Base-by-base conservation (phyloP, 2,329 filamentous ascomycete species). In the Septoria petroselini region DNA sequence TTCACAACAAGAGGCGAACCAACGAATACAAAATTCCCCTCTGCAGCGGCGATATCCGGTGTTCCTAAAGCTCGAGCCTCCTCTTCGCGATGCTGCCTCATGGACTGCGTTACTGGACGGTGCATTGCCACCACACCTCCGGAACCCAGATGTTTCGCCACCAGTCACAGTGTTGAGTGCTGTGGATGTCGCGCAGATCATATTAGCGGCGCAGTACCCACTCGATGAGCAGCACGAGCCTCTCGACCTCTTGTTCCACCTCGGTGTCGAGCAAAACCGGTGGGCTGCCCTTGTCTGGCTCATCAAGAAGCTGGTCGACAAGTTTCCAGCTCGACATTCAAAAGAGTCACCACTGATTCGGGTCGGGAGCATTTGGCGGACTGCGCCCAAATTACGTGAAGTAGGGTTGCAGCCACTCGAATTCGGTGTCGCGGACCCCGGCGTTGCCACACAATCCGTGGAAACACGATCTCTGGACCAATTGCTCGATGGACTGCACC, bases 251-350 rank as follows among this genome's bases (percentile, higher is more conserved):
- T 60, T 76, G 14, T 62, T 58, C 43, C 55, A 73, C 46, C 52
- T 76, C 2, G 73, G 68, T 2, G 41, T 72, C 19, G 58, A 63
- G 1, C 62, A 71, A 53, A 63, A 66, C 14, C 65, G 72, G 34
- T 76, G 73, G 73, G 64, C 65, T 47, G 65, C 68, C 18, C 69
- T 72, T 3, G 62, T 74, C 11, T 76, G 74, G 74, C 64, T 76
- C 19, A 66, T 71, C 11, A 73, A 72, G 55, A 67, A 69, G 43
- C 58, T 75, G 17, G 60, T 70, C 1, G 71, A 74, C 37, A 58
- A 65, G 47, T 48, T 58, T 19, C 18, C 58, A 52, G 38, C 41
- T 15, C 42, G 38, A 7, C 45, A 44, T 35, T 41, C 17, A 4
- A n/a, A 35, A 12, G 30, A 18, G 23, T 19, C 37, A 3, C 37